Percentiles rank a stretch among this genome's conserved stretches.
Conservation (phyloP, 495 filamentous ascomycete species). For the Penicillium canescens region DNA sequence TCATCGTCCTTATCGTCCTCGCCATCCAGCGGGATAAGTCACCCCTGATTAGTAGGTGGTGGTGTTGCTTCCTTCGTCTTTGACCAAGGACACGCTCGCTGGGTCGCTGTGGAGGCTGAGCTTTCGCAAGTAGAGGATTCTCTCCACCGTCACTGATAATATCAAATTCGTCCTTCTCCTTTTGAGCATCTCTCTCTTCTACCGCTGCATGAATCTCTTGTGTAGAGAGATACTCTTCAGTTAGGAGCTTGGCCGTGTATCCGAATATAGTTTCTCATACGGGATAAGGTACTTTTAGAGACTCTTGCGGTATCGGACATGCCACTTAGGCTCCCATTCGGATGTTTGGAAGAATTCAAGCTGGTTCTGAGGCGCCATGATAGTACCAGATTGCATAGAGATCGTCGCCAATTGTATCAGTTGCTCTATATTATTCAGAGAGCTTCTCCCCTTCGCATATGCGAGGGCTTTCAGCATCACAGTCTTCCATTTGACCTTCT, state of each 20-base stretch:
- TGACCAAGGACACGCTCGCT: too few species aligned
- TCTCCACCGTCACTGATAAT: too few species aligned
- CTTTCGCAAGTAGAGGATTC: too few species aligned
- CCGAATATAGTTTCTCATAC: background rate
- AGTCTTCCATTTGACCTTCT: conserved; percentile 7
- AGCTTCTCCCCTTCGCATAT: conserved; percentile 8
- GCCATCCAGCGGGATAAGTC: too few species aligned
- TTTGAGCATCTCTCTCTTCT: too few species aligned
- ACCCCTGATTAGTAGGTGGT: too few species aligned
- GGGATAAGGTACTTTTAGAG: background rate
- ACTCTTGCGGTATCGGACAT: background rate
- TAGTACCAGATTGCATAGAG: conserved; percentile 23
- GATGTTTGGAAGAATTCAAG: conserved; percentile 18
- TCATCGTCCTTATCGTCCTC: too few species aligned
- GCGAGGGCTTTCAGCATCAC: conserved; percentile 10
- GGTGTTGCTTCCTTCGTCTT: too few species aligned
- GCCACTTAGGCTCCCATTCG: conserved; percentile 6
- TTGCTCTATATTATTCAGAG: conserved; percentile 13
- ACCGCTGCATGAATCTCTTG: too few species aligned
- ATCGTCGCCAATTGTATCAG: conserved; percentile 4
- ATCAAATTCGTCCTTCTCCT: too few species aligned
- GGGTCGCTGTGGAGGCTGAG: too few species aligned
- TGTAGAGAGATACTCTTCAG: too few species aligned
- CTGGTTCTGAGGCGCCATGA: conserved; percentile 15
- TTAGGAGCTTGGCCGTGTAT: background rate